Evolutionary conservation across 1,284 basidiomycete genomes (phyloP).

Genomic region (Trichosporon sp.): DNA sequence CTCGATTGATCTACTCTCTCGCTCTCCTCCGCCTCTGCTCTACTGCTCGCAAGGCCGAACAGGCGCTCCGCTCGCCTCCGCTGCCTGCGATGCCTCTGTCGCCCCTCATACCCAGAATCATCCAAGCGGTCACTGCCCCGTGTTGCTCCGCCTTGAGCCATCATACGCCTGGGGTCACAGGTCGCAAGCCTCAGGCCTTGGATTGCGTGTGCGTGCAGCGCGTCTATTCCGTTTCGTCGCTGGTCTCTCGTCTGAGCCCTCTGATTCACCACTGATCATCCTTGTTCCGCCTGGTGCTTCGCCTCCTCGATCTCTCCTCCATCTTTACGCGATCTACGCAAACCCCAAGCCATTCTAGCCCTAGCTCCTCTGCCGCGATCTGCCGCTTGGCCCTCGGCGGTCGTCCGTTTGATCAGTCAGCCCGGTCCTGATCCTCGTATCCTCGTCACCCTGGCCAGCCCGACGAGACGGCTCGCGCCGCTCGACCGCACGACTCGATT

Average conservation of each 20-base stretch:
- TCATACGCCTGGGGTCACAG: neutral
- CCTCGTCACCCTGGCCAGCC: conserved; percentile 6
- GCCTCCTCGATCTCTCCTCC: neutral
- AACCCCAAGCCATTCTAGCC: neutral
- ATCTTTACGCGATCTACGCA: conserved; percentile 7
- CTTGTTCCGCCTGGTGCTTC: conserved; percentile 10
- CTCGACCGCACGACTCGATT: neutral
- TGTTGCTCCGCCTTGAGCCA: neutral
- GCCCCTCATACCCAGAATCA: neutral
- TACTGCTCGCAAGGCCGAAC: neutral
- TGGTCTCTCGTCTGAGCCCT: conserved; percentile 4
- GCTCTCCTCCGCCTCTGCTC: conserved; percentile 5
- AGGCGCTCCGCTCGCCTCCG: neutral
- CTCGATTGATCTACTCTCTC: conserved; percentile 10
- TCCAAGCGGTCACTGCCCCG: neutral
- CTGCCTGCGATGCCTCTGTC: neutral
- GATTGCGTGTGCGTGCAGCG: conserved; percentile 11
- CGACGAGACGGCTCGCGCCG: conserved; percentile 5
- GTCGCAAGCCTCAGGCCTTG: neutral
- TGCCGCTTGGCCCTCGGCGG: neutral
- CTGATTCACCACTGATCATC: conserved; percentile 11
- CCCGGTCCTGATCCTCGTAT: conserved; percentile 2
- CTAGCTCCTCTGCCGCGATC: too few relatives aligned
- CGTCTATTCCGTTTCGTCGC: neutral
- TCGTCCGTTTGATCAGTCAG: conserved; percentile 4